phyloP scores from a whole-genome alignment of 2,329 filamentous ascomycete genomes.

The Fusarium decemcellulare region DNA sequence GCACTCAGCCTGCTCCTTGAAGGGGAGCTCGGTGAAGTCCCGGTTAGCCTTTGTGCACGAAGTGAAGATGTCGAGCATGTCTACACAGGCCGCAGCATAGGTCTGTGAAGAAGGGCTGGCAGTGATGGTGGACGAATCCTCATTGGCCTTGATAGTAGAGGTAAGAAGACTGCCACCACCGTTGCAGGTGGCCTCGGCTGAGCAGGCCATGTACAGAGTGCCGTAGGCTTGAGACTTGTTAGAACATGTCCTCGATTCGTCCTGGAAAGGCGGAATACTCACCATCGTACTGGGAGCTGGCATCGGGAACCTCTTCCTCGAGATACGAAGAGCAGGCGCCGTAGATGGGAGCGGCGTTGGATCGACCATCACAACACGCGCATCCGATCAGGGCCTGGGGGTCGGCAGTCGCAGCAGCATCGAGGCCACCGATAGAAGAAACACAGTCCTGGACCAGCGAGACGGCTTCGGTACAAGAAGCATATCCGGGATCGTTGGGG shows the following conservation, averaged over 20 bases:
- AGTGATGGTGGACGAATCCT: slow-evolving; percentile 26
- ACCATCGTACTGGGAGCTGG: slow-evolving; percentile 46
- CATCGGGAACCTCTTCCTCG: slow-evolving; percentile 37
- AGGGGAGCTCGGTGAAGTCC: slow-evolving; percentile 45
- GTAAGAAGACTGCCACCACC: slow-evolving; percentile 18
- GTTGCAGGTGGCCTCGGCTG: slow-evolving; percentile 22
- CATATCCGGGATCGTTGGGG: slow-evolving; percentile 42
- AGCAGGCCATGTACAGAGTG: slow-evolving; percentile 45
- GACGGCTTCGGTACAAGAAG: slow-evolving; percentile 42
- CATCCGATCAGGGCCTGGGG: slow-evolving; percentile 43
- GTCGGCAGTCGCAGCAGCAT: slow-evolving; percentile 43
- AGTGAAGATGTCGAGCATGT: slow-evolving; percentile 47
- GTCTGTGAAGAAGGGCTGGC: slow-evolving; percentile 32
- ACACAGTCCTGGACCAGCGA: slow-evolving; percentile 43
- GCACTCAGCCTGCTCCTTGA: slow-evolving; percentile 49
- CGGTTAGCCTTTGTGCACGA: slow-evolving; percentile 44
- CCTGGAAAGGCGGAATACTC: background rate
- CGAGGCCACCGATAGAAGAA: slow-evolving; percentile 39
- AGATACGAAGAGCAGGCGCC: slow-evolving; percentile 50
- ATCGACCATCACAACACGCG: slow-evolving; percentile 46
- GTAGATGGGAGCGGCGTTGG: slow-evolving; percentile 44
- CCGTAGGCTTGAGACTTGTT: slow-evolving; percentile 44
- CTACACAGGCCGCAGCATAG: slow-evolving; percentile 42
- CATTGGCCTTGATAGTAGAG: slow-evolving; percentile 5
- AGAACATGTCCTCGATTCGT: background rate